Base-by-base conservation (phyloP, 192 early-diverging fungal species). In the Coemansia sp. region DNA sequence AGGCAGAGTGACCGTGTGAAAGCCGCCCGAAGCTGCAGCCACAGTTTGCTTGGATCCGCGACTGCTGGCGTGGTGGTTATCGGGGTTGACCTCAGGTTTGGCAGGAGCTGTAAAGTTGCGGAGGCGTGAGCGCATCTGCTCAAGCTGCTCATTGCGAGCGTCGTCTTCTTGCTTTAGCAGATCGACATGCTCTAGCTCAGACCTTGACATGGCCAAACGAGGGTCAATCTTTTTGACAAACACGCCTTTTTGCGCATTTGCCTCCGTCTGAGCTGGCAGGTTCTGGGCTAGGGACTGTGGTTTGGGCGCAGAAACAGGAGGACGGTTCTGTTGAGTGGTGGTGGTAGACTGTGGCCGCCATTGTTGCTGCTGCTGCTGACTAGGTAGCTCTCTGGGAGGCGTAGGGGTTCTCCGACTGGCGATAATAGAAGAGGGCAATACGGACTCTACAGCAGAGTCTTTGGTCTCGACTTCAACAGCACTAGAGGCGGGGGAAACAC, bases 1-100 rank as follows among this genome's bases (percentile, higher is more conserved):
- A n/a, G 85, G 80, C 46, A 86, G 77, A 11, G 66, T 69, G 8
- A 86, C 85, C 6, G 76, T 73, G 61, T 86, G 85, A 66, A 86
- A 86, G 13, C 85, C 85, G 36, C 85, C 85, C 5, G 77, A 77
- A 1, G 68, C 72, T 11, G 85, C 85, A 5, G 85, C 85, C 20
- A 66, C 67, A 6, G 85, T 82, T 63, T 76, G 71, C 57, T 86
- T 86, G 44, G 63, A 47, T 1, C 77, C 68, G 13, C 64, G 46
- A 40, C 41, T 73, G 71, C 76, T 84, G 63, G 73, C 60, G 38
- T 86, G 85, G 31, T 82, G 79, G 67, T 79, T 79, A 44, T 49
- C 62, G 10, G 72, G 63, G 27, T 71, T 57, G 9, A 63, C 15
- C 65, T 49, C 49, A 20, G 76, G 59, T 42, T 42, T 43, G 1